Percentiles rank a stretch among this genome's conserved stretches.
Conservation (phyloP, 108 stramenopile genomes). For the Conticribra guillardii region DNA sequence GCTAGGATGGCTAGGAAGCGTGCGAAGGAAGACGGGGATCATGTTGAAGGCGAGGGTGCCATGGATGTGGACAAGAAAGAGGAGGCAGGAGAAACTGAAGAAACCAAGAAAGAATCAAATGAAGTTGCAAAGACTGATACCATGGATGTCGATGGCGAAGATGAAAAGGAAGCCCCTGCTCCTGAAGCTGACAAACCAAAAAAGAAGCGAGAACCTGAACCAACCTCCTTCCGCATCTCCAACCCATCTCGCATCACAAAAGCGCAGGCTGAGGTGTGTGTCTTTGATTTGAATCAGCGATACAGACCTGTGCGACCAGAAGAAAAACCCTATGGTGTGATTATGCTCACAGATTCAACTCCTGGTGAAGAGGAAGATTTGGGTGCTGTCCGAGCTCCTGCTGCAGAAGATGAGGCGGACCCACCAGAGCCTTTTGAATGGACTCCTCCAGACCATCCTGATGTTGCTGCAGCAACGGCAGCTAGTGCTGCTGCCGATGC, state of each 20-base stretch:
- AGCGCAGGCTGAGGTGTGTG: slow-evolving; percentile 75
- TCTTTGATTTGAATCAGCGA: slow-evolving; percentile 79
- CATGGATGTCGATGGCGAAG: slow-evolving; percentile 69
- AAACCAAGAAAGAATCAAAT: slow-evolving; percentile 61
- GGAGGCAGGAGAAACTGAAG: slow-evolving; percentile 79
- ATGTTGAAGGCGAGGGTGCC: slow-evolving; percentile 40
- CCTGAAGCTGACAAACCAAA: slow-evolving; percentile 67
- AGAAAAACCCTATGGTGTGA: slow-evolving; percentile 81
- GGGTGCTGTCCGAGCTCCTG: slow-evolving; percentile 81
- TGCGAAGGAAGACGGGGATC: slow-evolving; percentile 82
- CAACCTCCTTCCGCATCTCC: slow-evolving; percentile 69
- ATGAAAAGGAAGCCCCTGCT: slow-evolving; percentile 51
- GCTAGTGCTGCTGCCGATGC: slow-evolving; percentile 13
- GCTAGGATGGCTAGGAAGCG: slow-evolving; percentile 92
- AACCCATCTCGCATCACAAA: slow-evolving; percentile 87
- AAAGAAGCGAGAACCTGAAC: slow-evolving; percentile 89
- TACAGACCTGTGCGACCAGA: slow-evolving; percentile 84
- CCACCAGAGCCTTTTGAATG: slow-evolving; percentile 91
- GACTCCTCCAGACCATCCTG: slow-evolving; percentile 66
- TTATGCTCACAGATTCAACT: slow-evolving; percentile 86
- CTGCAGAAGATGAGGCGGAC: slow-evolving; percentile 84
- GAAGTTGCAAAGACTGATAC: slow-evolving; percentile 60
- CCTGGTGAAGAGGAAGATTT: slow-evolving; percentile 88
- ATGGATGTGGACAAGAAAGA: slow-evolving; percentile 86
- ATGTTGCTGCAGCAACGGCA: slow-evolving; percentile 25